Percentiles rank a stretch among this genome's conserved stretches.
Evolutionary conservation across 2,329 filamentous ascomycete species (phyloP).

Genomic region (Curvularia spicifera): DNA sequence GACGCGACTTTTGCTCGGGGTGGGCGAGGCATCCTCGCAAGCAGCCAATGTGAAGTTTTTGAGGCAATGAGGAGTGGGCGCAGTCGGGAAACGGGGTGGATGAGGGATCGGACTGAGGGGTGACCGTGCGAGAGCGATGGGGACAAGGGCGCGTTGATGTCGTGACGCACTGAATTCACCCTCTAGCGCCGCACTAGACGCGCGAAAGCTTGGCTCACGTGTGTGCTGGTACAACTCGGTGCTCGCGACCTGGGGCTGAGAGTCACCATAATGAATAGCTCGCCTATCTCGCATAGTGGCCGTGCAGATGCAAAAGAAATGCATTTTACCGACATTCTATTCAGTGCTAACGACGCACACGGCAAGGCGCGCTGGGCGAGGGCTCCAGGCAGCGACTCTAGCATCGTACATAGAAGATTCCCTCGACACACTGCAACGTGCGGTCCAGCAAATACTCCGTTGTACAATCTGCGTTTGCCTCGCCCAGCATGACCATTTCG

Average conservation of each 20-base stretch:
- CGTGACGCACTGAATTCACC: constrained; percentile 24
- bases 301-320: too few relatives aligned
- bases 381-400: constrained; percentile 5
- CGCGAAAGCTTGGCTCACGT: constrained; percentile 22
- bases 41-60: constrained; percentile 2
- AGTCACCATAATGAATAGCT: background rate
- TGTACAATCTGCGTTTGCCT: background rate
- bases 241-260: background rate
- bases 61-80: constrained; percentile 6
- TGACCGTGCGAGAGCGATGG: constrained; percentile 14
- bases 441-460: background rate
- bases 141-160: constrained; percentile 20
- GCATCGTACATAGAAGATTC: background rate
- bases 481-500: constrained; percentile 9
- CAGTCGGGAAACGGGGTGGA: constrained; percentile 15
- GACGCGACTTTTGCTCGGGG: constrained; percentile 48
- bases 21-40: constrained; percentile 45
- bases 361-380: background rate
- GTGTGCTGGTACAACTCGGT: background rate
- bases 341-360: background rate
- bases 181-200: constrained; percentile 17
- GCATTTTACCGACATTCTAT: background rate
- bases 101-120: constrained; percentile 6
- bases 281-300: background rate
- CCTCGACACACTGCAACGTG: background rate